A percentile compares a stretch with the other conserved stretches of the same genome.
Conservation (phyloP, 352 stramenopile species). For the Lagenidium giganteum region DNA sequence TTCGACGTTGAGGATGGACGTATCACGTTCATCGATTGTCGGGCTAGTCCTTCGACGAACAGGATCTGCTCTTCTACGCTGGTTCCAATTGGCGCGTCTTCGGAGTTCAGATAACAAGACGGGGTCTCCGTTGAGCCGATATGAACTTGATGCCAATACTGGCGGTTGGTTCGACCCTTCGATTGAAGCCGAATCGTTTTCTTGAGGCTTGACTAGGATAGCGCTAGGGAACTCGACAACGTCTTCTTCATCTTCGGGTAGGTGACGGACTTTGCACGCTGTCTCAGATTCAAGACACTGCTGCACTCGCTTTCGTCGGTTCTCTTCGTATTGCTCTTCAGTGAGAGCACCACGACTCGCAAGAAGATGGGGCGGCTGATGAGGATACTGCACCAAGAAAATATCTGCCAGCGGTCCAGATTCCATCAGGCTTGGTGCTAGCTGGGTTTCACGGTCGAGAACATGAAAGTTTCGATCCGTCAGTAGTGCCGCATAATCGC, state of each 20-base stretch:
- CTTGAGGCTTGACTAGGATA: conserved; percentile 13
- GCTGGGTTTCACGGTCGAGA: conserved; percentile 81
- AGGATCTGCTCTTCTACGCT: conserved; percentile 16
- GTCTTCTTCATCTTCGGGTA: conserved; percentile 33
- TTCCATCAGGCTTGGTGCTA: conserved; percentile 82
- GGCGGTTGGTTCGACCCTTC: too few relatives aligned
- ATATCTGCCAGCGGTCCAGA: conserved; percentile 73
- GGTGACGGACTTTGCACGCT: conserved; percentile 49
- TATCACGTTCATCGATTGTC: conserved; percentile 74
- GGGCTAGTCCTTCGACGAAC: conserved; percentile 26
- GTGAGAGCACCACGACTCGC: conserved; percentile 25
- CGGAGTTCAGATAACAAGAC: conserved; percentile 68
- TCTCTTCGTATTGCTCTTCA: conserved; percentile 45
- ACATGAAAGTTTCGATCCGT: conserved; percentile 88
- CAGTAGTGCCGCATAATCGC: conserved; percentile 86
- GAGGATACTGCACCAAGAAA: conserved; percentile 60
- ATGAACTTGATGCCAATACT: conserved; percentile 26
- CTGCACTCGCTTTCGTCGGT: conserved; percentile 52
- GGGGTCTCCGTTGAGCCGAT: conserved; percentile 66
- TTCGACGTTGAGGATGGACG: conserved; percentile 74
- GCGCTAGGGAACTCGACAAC: conserved; percentile 46
- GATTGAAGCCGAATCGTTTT: neutral
- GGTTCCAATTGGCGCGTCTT: conserved; percentile 24
- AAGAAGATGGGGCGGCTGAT: conserved; percentile 68
- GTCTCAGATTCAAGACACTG: conserved; percentile 67